Evolutionary conservation across 2,329 filamentous ascomycete genomes (phyloP), one percentile per base, ranked within the genome.

Genomic region (Thielaviopsis euricoi): DNA sequence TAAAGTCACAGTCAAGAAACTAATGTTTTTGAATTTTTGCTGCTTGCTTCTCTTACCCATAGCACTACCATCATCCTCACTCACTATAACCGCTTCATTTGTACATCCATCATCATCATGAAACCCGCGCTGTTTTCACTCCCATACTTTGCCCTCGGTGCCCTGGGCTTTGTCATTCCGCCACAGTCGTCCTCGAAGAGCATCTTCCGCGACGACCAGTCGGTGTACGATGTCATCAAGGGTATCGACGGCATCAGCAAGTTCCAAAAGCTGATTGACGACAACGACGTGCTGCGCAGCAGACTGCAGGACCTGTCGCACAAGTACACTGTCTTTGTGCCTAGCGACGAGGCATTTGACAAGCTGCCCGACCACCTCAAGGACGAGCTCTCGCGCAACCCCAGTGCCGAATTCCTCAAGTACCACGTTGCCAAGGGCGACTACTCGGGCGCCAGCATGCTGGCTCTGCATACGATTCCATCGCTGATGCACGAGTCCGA

Each of bases 271-370:
- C 52, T 56, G 17, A 29, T 58, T 63, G 76, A 85, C 61, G 76
- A 89, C 61, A 83, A 86, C 66, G 76, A 82, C 0, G 81, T 87
- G 56, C 73, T 95, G 0, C 82, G 91, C 40, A 69, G 85, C 57
- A 68, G 82, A 3, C 78, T 96, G 26, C 93, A 94, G 71, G 79
- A 79, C 65, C 91, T 87, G 1, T 53, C 51, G 10, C 74, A 79
- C 22, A 90, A 91, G 69, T 81, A 85, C 66, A 95, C 90, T 0
- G 70, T 93, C 55, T 94, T 95, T 65, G 86, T 87, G 1, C 90
- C 90, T 0, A 82, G 80, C 1, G 81, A 95, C 67, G 73, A 76
- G 54, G 89, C 89, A 0, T 91, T 96, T 64, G 80, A 85, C 61
- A 73, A 77, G 63, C 69, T 82, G 23, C 77, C 77, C 1, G 65